Evolutionary conservation across 1,284 basidiomycete genomes (phyloP).

Genomic region (Ganoderma boninense): DNA sequence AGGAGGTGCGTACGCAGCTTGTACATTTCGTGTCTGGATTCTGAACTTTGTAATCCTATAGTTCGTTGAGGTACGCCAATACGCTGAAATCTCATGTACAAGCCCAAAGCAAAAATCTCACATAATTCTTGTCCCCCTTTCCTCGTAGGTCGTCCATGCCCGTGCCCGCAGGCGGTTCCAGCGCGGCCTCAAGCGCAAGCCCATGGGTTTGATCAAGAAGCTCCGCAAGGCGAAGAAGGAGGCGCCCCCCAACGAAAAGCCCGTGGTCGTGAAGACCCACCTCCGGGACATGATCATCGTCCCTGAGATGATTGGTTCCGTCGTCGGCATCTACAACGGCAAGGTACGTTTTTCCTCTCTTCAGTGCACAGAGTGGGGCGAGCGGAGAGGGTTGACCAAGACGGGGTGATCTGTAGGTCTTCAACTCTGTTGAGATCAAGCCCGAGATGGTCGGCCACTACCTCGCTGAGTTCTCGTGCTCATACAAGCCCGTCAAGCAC

Average conservation of each 20-base stretch:
- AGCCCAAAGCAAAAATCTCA: constrained; percentile 1
- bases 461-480: constrained; percentile 94
- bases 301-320: constrained; percentile 99
- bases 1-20: constrained; percentile 70
- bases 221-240: constrained; percentile 99
- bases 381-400: constrained; percentile 2
- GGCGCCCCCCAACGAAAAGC: constrained; percentile 98
- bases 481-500: constrained; percentile 99
- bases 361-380: neutral
- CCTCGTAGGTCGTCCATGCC: constrained; percentile 89
- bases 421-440: constrained; percentile 99
- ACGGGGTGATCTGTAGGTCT: constrained; percentile 61
- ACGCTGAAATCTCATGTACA: neutral
- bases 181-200: constrained; percentile 98
- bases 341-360: constrained; percentile 62
- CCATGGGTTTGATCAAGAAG: constrained; percentile 99
- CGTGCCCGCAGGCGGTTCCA: constrained; percentile 99
- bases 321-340: constrained; percentile 98
- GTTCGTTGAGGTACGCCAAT: constrained; percentile 76
- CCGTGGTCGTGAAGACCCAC: constrained; percentile 98
- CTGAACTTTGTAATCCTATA: constrained; percentile 39
- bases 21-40: neutral
- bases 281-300: constrained; percentile 99
- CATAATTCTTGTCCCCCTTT: constrained; percentile 11
- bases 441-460: constrained; percentile 99